Evolutionary conservation across 768 basidiomycete species (phyloP).

Genomic region (Amanita pseudoporphyria): DNA sequence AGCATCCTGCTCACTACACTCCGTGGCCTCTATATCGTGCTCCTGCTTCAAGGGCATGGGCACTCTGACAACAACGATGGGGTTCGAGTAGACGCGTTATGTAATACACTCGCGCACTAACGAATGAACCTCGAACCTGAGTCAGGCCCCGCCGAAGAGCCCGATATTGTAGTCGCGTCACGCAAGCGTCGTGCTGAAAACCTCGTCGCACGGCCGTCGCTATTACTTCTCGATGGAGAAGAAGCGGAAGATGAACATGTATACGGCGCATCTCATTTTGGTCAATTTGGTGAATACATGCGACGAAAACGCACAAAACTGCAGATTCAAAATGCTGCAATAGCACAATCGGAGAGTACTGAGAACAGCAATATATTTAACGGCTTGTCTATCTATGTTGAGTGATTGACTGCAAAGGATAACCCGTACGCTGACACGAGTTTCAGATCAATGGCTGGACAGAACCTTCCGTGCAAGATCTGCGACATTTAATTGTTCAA

Average conservation of each 20-base stretch:
- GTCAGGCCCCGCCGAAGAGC: too few relatives aligned
- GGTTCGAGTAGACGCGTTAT: neutral
- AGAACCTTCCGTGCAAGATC: constrained; percentile 74
- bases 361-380: constrained; percentile 47
- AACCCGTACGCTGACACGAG: neutral
- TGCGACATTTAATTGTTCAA: constrained; percentile 69
- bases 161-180: too few relatives aligned
- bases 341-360: constrained; percentile 15
- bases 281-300: constrained; percentile 86
- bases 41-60: constrained; percentile 3
- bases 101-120: neutral
- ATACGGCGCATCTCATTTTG: constrained; percentile 77
- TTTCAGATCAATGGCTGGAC: constrained; percentile 80
- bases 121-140: neutral
- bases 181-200: neutral
- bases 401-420: constrained; percentile 18
- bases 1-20: constrained; percentile 19
- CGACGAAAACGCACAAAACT: constrained; percentile 83
- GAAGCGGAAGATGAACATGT: constrained; percentile 30
- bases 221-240: constrained; percentile 5
- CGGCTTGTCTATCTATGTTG: constrained; percentile 74
- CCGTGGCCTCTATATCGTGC: constrained; percentile 4
- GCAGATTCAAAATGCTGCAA: constrained; percentile 61
- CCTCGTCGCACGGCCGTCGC: neutral
- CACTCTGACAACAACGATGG: neutral